Evolutionary conservation across 2,329 filamentous ascomycete genomes (phyloP), one percentile per base, ranked within the genome.

Genomic region (Xylaria multiplex): DNA sequence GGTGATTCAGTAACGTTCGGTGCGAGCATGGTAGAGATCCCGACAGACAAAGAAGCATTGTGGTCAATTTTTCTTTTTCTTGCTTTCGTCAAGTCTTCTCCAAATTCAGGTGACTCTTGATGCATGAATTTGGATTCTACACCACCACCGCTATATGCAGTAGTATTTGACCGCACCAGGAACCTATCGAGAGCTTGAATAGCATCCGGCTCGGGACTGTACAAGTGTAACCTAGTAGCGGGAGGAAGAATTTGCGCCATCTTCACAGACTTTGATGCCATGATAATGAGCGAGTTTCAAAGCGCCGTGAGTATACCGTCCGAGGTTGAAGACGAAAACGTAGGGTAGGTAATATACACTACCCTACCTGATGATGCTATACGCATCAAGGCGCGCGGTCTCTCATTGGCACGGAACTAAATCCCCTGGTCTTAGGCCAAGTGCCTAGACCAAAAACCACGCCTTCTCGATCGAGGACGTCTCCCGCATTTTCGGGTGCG

Each of bases 391-490:
- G 32, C 8, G 32, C 6, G 32, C 32, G 19, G 19, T 35, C 32
- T 32, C 45, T 62, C 22, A 49, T 56, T 56, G 43, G 60, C 52
- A 52, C 45, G 52, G 43, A 50, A 57, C 30, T 11, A 54, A 14
- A 54, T 6, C 53, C 43, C 59, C 50, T 52, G 35, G 32, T 43
- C 35, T 49, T 19, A 14, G 22, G 8, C 40, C 53, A 45, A 42
- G 35, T 37, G 35, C 35, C 50, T 19, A 32, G 48, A 35, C n/a
- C 30, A 55, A 7, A n/a, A 48, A 37, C 27, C 16, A 52, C 30
- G 35, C 22, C 13, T 50, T 37, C 45, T 62, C 37, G 43, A 53
- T 62, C 59, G 48, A 55, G 49, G 19, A 55, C n/a, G 48, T 53
- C 27, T 59, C 6, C 48, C 55, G 62, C n/a, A 54, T n/a, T 40